Evolutionary conservation across 2,329 filamentous ascomycete species (phyloP).

Genomic region (Trichoderma pleuroti): DNA sequence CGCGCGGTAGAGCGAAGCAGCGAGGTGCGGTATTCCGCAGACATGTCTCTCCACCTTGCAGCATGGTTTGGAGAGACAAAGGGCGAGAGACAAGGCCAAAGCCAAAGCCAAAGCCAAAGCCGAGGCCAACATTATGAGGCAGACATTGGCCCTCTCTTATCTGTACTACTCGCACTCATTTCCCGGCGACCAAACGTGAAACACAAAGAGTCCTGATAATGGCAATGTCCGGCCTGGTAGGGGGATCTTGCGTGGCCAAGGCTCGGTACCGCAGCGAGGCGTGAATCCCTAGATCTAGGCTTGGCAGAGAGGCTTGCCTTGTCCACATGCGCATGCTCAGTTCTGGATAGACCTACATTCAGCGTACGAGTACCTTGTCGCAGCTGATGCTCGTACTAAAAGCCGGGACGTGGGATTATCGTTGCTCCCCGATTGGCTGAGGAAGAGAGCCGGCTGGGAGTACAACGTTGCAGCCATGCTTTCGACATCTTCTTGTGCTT

Average conservation of each 20-base stretch:
- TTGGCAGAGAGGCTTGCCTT: background rate
- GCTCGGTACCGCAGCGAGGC: background rate
- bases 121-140: background rate
- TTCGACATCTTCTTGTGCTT: background rate
- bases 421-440: slow-evolving; percentile 7
- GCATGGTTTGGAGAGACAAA: background rate
- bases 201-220: background rate
- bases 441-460: background rate
- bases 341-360: background rate
- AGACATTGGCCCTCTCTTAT: background rate
- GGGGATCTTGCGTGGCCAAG: background rate
- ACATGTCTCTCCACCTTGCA: background rate
- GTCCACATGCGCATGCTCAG: background rate
- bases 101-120: too few species aligned
- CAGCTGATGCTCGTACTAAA: background rate
- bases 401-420: slow-evolving; percentile 6
- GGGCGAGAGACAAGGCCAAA: background rate
- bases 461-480: slow-evolving; percentile 17
- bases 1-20: background rate
- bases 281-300: slow-evolving; percentile 1
- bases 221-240: background rate
- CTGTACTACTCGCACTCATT: background rate
- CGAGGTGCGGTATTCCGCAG: background rate
- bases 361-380: background rate
- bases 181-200: background rate